A percentile compares a stretch with the other conserved stretches of the same genome.
These are phyloP conservation scores for Pontederia crassipes DNA, from an alignment of 176 grass and related monocot genomes.

Conservation along the genomic window DNA sequence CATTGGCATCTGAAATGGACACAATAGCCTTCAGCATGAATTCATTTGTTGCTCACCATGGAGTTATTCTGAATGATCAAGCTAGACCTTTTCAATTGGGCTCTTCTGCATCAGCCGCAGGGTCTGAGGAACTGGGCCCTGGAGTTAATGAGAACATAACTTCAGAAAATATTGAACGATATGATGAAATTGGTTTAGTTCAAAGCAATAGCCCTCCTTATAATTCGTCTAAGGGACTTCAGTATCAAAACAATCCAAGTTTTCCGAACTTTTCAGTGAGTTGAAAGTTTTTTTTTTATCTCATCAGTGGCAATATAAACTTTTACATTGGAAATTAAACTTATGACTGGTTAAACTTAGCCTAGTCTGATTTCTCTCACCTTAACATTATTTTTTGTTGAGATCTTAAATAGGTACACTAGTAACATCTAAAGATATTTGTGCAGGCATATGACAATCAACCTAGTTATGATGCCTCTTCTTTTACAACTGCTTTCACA, in stretches of 20 bases:
- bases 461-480: conserved; percentile 37
- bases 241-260: conserved; percentile 32
- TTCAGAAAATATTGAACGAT: conserved; percentile 40
- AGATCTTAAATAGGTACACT: neutral
- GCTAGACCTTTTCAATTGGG: conserved; percentile 34
- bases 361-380: too few species aligned
- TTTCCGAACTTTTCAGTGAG: conserved; percentile 47
- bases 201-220: conserved; percentile 44
- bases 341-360: too few species aligned
- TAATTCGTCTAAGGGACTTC: conserved; percentile 24
- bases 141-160: conserved; percentile 31
- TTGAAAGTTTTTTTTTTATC: neutral
- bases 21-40: conserved; percentile 19
- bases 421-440: neutral
- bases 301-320: too few species aligned
- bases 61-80: conserved; percentile 37
- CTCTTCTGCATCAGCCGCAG: conserved; percentile 25
- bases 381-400: neutral
- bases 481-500: conserved; percentile 46
- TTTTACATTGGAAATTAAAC: neutral
- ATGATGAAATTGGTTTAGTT: conserved; percentile 59
- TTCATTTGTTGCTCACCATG: conserved; percentile 17
- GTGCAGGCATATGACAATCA: conserved; percentile 32
- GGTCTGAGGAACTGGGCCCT: conserved; percentile 30
- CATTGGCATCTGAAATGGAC: conserved; percentile 23